Evolutionary conservation across 495 filamentous ascomycete species (phyloP), one percentile per base, ranked within the genome.

Genomic region (Usnea hakonensis): DNA sequence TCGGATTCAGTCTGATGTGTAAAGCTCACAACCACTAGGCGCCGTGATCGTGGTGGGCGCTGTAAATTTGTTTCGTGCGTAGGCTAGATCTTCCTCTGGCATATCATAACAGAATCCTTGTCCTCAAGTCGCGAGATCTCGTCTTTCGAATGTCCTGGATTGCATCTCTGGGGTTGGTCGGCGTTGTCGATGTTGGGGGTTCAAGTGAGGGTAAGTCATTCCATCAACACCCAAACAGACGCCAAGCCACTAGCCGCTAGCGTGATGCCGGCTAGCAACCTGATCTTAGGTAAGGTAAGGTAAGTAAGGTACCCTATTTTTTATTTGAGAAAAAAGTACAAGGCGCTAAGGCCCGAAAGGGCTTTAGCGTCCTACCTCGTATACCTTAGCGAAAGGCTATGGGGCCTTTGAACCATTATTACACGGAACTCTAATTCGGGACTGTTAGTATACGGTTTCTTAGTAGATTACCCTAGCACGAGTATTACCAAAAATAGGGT

Each of bases 191-290:
- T 36, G 40, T 23, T 33, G 55, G 36, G 30, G 53, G 40, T 41
- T 35, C 11, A 46, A 41, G 54, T 63, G 43, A 32, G n/a, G 16
- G 36, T 36, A 40, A 13, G 58, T 54, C 36, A 55, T 17, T 54
- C 30, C 46, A 36, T 61, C 58, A 61, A 61, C 58, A 61, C 40
- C 36, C 52, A 48, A 57, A 54, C 17, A 61, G 23, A 40, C 53
- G 58, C 58, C 58, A 61, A 61, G 58, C 37, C 58, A 28, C 35
- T 38, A 40, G 0, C 3, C 3, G 8, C 36, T 61, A 61, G 58
- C 58, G 58, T 13, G 46, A 23, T 50, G 46, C 30, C 46, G 46
- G 26, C 46, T 50, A 50, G 46, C 46, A 50, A 50, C 46, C n/a
- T n/a, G n/a, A n/a, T n/a, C n/a, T n/a, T n/a, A n/a, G n/a, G n/a